These are phyloP conservation scores for Viola odorata DNA, from an alignment of 345 rosid genomes.

Conservation along the genomic window DNA sequence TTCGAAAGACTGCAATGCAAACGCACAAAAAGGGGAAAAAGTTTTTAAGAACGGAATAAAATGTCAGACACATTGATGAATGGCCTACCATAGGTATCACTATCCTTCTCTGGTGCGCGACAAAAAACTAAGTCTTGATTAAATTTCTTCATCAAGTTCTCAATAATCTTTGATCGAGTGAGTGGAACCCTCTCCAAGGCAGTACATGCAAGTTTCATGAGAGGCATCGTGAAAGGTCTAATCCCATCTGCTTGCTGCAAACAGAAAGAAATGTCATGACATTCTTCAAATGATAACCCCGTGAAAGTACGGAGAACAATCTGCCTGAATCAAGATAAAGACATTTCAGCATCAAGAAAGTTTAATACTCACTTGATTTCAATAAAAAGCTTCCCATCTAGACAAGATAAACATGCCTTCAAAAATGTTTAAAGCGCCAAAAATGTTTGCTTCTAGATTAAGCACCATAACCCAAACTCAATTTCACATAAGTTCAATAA, in stretches of 20 bases:
- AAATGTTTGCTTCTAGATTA: neutral
- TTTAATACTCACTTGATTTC: too few species aligned
- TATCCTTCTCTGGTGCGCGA: slow-evolving; percentile 70
- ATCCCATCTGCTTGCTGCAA: slow-evolving; percentile 88
- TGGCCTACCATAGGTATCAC: slow-evolving; percentile 52
- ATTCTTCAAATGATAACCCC: slow-evolving; percentile 6
- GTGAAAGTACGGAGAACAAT: too few species aligned
- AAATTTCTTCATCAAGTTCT: slow-evolving; percentile 55
- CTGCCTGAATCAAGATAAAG: too few species aligned
- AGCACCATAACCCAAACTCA: neutral
- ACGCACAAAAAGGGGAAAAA: too few species aligned
- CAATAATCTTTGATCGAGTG: slow-evolving; percentile 59
- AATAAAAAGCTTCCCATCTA: too few species aligned
- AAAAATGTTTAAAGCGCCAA: neutral
- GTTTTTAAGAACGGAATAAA: neutral
- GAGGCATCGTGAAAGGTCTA: slow-evolving; percentile 96
- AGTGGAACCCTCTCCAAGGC: slow-evolving; percentile 95
- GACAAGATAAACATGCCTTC: neutral
- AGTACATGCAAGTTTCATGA: slow-evolving; percentile 95
- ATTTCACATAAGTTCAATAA: neutral
- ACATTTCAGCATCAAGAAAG: too few species aligned
- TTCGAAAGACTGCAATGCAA: too few species aligned
- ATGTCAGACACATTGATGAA: neutral
- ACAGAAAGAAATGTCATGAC: slow-evolving; percentile 12
- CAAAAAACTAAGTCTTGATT: slow-evolving; percentile 82